Conservation (phyloP, 305 asterid species). For the Coffea humblotiana region DNA sequence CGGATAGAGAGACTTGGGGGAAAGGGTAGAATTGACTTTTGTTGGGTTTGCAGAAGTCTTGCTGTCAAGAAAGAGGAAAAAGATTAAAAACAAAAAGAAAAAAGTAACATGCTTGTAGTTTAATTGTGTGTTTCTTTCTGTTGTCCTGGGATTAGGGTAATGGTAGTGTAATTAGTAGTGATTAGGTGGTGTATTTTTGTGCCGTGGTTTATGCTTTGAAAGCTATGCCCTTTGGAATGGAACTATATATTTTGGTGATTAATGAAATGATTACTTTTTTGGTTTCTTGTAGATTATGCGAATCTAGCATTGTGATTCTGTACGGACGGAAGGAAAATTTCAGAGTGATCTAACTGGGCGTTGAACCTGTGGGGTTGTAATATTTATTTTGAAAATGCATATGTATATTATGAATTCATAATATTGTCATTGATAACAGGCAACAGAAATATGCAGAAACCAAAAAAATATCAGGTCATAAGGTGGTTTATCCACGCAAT, state of each 20-base stretch:
- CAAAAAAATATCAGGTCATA: too few relatives aligned
- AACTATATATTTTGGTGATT: neutral
- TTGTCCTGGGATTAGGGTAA: neutral
- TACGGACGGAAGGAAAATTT: too few relatives aligned
- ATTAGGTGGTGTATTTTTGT: neutral
- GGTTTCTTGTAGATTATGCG: neutral
- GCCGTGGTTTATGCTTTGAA: neutral
- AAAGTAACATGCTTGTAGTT: neutral
- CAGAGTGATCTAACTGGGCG: too few relatives aligned
- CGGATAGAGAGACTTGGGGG: constrained; percentile 27
- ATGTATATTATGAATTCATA: too few relatives aligned
- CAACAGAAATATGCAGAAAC: too few relatives aligned
- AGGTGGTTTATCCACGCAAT: too few relatives aligned
- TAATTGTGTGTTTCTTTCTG: neutral
- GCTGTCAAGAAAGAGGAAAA: constrained; percentile 29
- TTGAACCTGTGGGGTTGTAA: too few relatives aligned
- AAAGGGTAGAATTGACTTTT: constrained; percentile 11
- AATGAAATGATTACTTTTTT: neutral
- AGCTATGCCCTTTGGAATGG: neutral
- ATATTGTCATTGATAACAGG: too few relatives aligned
- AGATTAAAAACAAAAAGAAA: neutral
- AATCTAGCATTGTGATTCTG: too few relatives aligned
- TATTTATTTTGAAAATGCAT: too few relatives aligned
- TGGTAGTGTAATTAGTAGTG: neutral
- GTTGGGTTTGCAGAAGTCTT: constrained; percentile 21